Percentiles rank a stretch among this genome's conserved stretches.
phyloP scores from a whole-genome alignment of 176 grass and related monocot species.

The Dactylis glomerata region DNA sequence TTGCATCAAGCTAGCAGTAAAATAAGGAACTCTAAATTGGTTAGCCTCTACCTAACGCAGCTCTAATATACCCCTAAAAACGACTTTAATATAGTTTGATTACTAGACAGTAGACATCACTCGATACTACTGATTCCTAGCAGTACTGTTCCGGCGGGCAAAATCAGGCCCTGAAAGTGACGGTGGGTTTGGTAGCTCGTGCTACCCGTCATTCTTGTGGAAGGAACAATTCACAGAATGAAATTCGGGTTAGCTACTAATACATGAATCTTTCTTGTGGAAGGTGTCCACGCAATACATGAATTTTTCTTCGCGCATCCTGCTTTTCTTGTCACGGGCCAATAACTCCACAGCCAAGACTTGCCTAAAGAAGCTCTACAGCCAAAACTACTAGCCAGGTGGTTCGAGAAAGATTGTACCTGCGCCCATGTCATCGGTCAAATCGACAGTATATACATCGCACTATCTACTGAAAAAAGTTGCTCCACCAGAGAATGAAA shows the following conservation, averaged over 20 bases:
- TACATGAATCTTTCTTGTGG: neutral
- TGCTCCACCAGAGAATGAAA: neutral
- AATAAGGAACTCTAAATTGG: neutral
- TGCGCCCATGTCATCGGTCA: neutral
- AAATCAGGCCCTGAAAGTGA: neutral
- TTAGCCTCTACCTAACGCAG: neutral
- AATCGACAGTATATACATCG: neutral
- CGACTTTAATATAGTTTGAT: neutral
- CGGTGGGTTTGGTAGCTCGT: neutral
- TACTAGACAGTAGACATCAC: neutral
- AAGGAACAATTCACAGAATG: neutral
- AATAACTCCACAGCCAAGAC: neutral
- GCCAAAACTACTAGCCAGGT: neutral
- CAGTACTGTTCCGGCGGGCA: neutral
- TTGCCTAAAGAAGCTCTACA: neutral
- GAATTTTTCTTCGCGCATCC: neutral
- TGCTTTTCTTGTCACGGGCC: neutral
- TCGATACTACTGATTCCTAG: neutral
- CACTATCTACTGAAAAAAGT: neutral
- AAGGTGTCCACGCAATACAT: neutral
- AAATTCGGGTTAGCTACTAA: neutral
- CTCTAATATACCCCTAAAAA: neutral
- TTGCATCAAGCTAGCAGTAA: neutral
- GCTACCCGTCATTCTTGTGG: neutral
- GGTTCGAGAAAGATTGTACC: neutral